Evolutionary conservation across 352 stramenopile genomes (phyloP), one percentile per base, ranked within the genome.

Genomic region (Globisporangium iwayamae): DNA sequence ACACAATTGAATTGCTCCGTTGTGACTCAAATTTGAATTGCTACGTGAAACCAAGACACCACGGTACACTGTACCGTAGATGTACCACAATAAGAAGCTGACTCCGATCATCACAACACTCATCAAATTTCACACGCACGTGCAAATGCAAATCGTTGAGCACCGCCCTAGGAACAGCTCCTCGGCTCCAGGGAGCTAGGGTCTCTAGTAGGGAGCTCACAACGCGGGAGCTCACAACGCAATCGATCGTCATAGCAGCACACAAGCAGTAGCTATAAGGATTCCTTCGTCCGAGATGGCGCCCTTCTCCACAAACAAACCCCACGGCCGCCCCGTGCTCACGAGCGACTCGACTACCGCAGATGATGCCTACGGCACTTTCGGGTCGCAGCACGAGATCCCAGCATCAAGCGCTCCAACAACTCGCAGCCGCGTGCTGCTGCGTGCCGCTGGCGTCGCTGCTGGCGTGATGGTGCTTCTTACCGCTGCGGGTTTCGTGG

Each of bases 341-440:
- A 30, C 54, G 11, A 18, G 25, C 9, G 22, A 16, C 34, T 14
- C 28, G 51, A 3, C 9, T 4, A 9, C 52, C 8, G 4, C 18
- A n/a, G 52, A 57, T 32, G 55, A 60, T 28, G 55, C 38, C 13
- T 60, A 60, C 36, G 55, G 55, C 14, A 60, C 55, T 14, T 60
- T 60, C 22, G 39, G 14, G 14, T 4, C 55, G 22, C 28, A 47
- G 4, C 8, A 46, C 0, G 20, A 11, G 4, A 30, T 20, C n/a
- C 13, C 34, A 18, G 32, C 14, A 9, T 18, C 18, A 7, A 28
- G 18, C 41, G 30, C n/a, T 0, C 32, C 32, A 4, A 10, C 48
- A 6, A 36, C 48, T 55, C 14, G 30, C 11, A 13, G 53, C 9
- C 53, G 53, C 34, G 36, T 60, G 54, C 34, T 47, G 50, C 51